These are phyloP conservation scores for Protomyces gravidus DNA, from an alignment of 1,139 yeast genomes.

Conservation along the genomic window DNA sequence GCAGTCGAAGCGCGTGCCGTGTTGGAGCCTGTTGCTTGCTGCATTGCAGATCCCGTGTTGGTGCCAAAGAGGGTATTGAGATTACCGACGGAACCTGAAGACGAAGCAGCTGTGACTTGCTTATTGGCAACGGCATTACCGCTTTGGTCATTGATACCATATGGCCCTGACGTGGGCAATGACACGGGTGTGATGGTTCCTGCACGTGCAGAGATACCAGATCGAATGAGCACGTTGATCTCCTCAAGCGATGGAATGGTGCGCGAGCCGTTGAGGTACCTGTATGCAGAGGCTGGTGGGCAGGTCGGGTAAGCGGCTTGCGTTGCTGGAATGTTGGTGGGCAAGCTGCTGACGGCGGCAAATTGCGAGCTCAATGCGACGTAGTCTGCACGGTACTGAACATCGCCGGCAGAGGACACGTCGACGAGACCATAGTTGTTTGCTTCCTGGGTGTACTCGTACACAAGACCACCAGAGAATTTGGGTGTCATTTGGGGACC, in stretches of 20 bases:
- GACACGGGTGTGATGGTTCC: slow-evolving; percentile 40
- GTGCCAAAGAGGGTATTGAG: slow-evolving; percentile 13
- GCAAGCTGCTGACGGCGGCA: slow-evolving; percentile 40
- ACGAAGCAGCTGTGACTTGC: slow-evolving; percentile 14
- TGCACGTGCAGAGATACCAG: slow-evolving; percentile 15
- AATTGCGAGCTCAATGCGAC: slow-evolving; percentile 54
- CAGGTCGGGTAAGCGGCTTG: slow-evolving; percentile 35
- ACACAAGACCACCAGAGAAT: slow-evolving; percentile 73
- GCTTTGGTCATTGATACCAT: slow-evolving; percentile 49
- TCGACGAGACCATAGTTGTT: slow-evolving; percentile 74
- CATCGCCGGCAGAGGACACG: slow-evolving; percentile 36
- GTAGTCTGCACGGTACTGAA: slow-evolving; percentile 52
- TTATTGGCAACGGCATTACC: slow-evolving; percentile 50
- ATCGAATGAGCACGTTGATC: slow-evolving; percentile 5
- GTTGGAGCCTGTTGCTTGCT: not conserved
- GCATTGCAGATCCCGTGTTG: slow-evolving; percentile 14
- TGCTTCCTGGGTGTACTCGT: slow-evolving; percentile 67
- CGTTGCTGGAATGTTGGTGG: slow-evolving; percentile 33
- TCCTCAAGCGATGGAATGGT: slow-evolving; percentile 38
- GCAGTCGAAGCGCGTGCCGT: not conserved
- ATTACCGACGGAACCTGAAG: slow-evolving; percentile 10
- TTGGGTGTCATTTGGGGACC: slow-evolving; percentile 48
- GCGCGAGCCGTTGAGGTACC: slow-evolving; percentile 37
- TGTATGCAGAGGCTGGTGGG: slow-evolving; percentile 36
- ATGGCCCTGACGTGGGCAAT: slow-evolving; percentile 43